Evolutionary conservation across 352 stramenopile species (phyloP), one percentile per base, ranked within the genome.

Genomic region (Phytophthora pinifolia): DNA sequence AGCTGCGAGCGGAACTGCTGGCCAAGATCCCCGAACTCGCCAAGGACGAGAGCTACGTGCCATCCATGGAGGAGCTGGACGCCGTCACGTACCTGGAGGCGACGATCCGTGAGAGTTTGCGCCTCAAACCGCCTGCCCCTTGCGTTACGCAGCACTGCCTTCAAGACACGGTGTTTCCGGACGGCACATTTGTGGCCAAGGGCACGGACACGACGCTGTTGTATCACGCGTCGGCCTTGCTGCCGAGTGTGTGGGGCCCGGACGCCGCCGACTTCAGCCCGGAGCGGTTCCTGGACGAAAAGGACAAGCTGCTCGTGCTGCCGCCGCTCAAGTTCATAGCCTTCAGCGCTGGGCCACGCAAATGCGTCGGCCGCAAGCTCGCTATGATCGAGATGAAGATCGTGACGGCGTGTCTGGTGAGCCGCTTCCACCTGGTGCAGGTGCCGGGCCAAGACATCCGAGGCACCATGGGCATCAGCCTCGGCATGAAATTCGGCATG

Each of bases 321-420:
- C 70, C 70, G 2, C 49, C 63, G 0, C 39, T 57, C 44, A 72
- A 73, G 6, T 72, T 74, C 36, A 72, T 64, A 20, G 67, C 70
- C 9, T 79, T 79, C 31, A 74, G 64, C 52, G 59, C 58, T 20
- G 70, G 70, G 0, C 70, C 59, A 13, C 70, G 67, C 32, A 56
- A 66, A 39, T 79, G 63, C n/a, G 57, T 74, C 12, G 65, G 65
- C 12, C 49, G 38, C 32, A 65, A 76, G 15, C 44, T 96, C 3
- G 85, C 86, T 6, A 66, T 93, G 64, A 54, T 93, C 6, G 76
- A 95, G 63, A 86, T 92, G 63, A 92, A 94, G 39, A 63, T 90
- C 22, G 66, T 88, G 32, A 54, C 75, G 3, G 62, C 65, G 18
- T 61, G 50, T 35, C 36, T 94, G 18, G 52, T 96, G 20, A 67